Evolutionary conservation across 2,329 filamentous ascomycete species (phyloP).

Genomic region (Aspergillus melleus): DNA sequence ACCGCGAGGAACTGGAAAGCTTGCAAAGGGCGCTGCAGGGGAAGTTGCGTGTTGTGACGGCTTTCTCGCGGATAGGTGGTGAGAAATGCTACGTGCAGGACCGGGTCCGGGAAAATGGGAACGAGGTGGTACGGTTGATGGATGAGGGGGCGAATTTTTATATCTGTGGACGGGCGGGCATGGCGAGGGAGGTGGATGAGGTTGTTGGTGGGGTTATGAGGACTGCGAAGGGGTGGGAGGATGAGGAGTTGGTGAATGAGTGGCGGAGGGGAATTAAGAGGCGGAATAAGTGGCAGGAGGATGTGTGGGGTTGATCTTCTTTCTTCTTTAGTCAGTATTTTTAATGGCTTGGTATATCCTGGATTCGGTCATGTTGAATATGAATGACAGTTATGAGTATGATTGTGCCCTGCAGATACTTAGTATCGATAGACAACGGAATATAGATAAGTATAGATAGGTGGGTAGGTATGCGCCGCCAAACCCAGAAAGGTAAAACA

Average conservation of each 20-base stretch:
- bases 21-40: slow-evolving; percentile 19
- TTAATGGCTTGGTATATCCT: too few species aligned
- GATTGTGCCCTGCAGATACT: too few species aligned
- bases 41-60: slow-evolving; percentile 23
- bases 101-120: slow-evolving; percentile 30
- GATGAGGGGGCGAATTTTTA: slow-evolving; percentile 43
- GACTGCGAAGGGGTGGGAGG: slow-evolving; percentile 38
- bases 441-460: too few species aligned
- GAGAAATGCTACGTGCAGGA: slow-evolving; percentile 41
- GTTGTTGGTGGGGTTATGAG: slow-evolving; percentile 40
- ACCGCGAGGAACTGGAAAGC: slow-evolving; percentile 31
- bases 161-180: slow-evolving; percentile 38
- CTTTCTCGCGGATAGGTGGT: slow-evolving; percentile 28
- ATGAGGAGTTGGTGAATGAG: slow-evolving; percentile 40
- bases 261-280: slow-evolving; percentile 53
- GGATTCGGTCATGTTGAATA: not conserved
- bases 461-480: not conserved
- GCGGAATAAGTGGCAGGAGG: slow-evolving; percentile 54
- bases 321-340: not conserved
- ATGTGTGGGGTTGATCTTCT: slow-evolving; percentile 47
- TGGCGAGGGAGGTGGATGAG: slow-evolving; percentile 46
- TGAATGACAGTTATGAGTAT: too few species aligned
- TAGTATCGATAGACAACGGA: too few species aligned
- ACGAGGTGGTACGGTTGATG: slow-evolving; percentile 35
- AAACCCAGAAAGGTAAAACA: slow-evolving; percentile 7